Evolutionary conservation across 306 rosid species (phyloP).

Genomic region (Vicia sativa): DNA sequence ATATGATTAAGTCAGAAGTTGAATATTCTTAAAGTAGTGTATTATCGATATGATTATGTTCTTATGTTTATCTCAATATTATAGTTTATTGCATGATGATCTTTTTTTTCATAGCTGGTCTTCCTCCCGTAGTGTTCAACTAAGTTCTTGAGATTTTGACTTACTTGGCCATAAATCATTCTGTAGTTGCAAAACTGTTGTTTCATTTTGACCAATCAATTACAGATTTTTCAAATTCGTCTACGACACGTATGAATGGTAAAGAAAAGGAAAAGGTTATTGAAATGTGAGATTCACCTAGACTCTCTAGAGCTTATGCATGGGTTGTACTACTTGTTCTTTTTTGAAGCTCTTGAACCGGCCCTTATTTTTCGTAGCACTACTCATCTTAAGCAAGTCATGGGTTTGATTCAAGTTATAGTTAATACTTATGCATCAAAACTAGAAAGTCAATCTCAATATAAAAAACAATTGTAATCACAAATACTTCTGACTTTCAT

Average conservation of each 20-base stretch:
- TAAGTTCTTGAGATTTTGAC: constrained; percentile 86
- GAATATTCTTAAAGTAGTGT: constrained; percentile 66
- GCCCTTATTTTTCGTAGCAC: constrained; percentile 80
- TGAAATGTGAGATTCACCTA: constrained; percentile 53
- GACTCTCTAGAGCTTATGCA: constrained; percentile 45
- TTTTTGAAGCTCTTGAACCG: constrained; percentile 78
- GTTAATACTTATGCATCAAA: constrained; percentile 74
- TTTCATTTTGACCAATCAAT: constrained; percentile 67
- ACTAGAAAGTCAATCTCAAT: constrained; percentile 66
- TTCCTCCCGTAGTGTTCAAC: constrained; percentile 90
- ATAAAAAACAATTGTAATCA: constrained; percentile 56
- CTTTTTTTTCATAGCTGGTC: constrained; percentile 58
- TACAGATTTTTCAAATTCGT: constrained; percentile 55
- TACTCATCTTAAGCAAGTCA: constrained; percentile 94
- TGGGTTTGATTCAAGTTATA: constrained; percentile 85
- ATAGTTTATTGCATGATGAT: constrained; percentile 33
- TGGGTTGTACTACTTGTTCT: constrained; percentile 67
- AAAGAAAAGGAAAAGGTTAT: constrained; percentile 89
- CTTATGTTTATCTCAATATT: constrained; percentile 17
- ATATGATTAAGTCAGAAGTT: constrained; percentile 84
- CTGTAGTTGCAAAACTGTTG: constrained; percentile 85
- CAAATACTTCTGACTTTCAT: constrained; percentile 36
- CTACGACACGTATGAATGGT: constrained; percentile 55
- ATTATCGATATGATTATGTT: too few relatives aligned
- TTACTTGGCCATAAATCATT: constrained; percentile 84